Evolutionary conservation across 805 yeast species (phyloP).

Genomic region (Candida pini): DNA sequence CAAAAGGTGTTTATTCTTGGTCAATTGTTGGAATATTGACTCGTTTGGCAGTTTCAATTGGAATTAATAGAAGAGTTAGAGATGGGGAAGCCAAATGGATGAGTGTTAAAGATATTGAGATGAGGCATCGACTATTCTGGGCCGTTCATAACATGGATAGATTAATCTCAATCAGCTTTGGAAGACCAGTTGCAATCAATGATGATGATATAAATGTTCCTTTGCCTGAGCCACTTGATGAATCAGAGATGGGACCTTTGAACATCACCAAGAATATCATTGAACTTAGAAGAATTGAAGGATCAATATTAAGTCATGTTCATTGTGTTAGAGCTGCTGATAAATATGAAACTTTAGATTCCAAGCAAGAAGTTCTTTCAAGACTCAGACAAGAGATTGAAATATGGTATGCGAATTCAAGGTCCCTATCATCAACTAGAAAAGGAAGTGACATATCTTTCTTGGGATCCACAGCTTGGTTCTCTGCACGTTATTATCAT

Average conservation of each 20-base stretch:
- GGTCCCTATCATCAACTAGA: slow-evolving; percentile 9
- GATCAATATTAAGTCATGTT: slow-evolving; percentile 37
- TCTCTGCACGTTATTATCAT: slow-evolving; percentile 39
- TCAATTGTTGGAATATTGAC: slow-evolving; percentile 43
- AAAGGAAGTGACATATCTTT: slow-evolving; percentile 17
- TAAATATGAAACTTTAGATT: slow-evolving; percentile 25
- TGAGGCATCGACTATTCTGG: slow-evolving; percentile 35
- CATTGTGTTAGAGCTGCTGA: slow-evolving; percentile 39
- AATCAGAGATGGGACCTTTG: slow-evolving; percentile 36
- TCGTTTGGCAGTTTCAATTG: slow-evolving; percentile 39
- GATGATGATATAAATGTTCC: slow-evolving; percentile 26
- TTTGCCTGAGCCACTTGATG: slow-evolving; percentile 29
- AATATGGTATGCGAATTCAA: slow-evolving; percentile 28
- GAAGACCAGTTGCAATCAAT: slow-evolving; percentile 23
- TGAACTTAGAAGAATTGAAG: slow-evolving; percentile 41
- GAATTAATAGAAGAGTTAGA: slow-evolving; percentile 37
- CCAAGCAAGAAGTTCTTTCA: slow-evolving; percentile 28
- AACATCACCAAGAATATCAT: slow-evolving; percentile 38
- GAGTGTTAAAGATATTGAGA: slow-evolving; percentile 34
- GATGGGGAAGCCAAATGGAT: slow-evolving; percentile 23
- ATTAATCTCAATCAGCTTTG: slow-evolving; percentile 21
- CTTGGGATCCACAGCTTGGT: slow-evolving; percentile 32
- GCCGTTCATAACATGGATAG: slow-evolving; percentile 25
- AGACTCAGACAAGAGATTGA: slow-evolving; percentile 33
- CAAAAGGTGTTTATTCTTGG: slow-evolving; percentile 46